Conservation (phyloP, 148 eudicot species). For the Vaccinium vitisidaea region DNA sequence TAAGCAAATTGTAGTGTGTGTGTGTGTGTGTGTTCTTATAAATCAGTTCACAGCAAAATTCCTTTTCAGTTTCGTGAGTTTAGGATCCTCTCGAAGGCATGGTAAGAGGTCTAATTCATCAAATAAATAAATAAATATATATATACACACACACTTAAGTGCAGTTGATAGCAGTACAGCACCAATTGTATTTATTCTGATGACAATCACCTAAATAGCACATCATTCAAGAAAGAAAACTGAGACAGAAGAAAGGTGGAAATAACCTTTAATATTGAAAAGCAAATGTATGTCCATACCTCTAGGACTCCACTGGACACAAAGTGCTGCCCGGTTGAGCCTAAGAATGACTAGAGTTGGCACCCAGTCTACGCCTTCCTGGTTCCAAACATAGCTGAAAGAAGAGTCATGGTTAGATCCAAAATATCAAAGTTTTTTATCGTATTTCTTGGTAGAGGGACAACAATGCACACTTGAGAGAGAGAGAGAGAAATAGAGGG, state of each 20-base stretch:
- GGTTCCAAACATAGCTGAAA: slow-evolving; percentile 91
- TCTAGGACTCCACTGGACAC: slow-evolving; percentile 98
- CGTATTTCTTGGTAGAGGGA: neutral
- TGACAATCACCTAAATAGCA: neutral
- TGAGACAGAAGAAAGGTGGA: neutral
- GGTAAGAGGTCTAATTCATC: neutral
- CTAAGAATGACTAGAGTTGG: slow-evolving; percentile 96
- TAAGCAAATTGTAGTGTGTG: neutral
- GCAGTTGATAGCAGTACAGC: neutral
- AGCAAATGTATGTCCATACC: slow-evolving; percentile 38
- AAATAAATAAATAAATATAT: neutral
- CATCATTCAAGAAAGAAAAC: neutral
- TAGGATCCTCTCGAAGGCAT: neutral
- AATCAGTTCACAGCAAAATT: neutral
- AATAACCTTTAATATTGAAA: slow-evolving; percentile 17
- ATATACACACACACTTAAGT: neutral
- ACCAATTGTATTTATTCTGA: neutral
- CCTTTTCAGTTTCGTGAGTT: neutral
- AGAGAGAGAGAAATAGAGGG: neutral
- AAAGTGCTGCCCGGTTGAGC: slow-evolving; percentile 95
- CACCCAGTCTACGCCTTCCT: slow-evolving; percentile 83
- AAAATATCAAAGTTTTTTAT: neutral
- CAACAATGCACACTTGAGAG: neutral
- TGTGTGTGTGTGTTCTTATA: neutral
- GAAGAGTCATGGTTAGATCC: neutral